phyloP scores from a whole-genome alignment of 345 rosid genomes.

The Toxicodendron radicans region DNA sequence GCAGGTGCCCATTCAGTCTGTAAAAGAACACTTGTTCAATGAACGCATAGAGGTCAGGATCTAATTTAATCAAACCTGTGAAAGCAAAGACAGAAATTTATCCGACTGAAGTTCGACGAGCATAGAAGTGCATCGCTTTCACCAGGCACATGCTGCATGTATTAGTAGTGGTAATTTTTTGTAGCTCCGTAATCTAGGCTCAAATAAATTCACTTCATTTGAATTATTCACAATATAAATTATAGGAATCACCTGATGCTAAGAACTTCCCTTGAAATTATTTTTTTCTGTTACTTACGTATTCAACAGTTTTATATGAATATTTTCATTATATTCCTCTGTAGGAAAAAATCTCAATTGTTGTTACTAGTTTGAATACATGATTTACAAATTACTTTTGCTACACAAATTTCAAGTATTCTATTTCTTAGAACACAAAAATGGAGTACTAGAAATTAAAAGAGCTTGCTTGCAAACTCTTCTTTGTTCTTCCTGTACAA shows the following conservation, averaged over 20 bases:
- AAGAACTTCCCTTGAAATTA: no score
- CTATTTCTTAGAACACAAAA: neutral
- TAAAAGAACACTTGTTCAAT: constrained; percentile 71
- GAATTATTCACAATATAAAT: neutral
- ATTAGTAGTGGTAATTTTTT: neutral
- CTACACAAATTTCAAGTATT: neutral
- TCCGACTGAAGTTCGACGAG: neutral
- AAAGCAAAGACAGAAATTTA: neutral
- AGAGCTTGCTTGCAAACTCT: constrained; percentile 42
- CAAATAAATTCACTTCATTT: neutral
- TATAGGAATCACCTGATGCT: no score
- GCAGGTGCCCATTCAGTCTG: constrained; percentile 81
- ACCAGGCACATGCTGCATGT: neutral
- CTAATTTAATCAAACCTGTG: constrained; percentile 17
- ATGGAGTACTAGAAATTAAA: constrained; percentile 9
- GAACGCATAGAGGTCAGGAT: constrained; percentile 76
- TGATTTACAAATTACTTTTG: neutral
- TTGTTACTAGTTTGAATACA: no score
- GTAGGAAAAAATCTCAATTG: no score
- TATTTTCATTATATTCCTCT: no score
- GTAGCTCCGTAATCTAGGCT: neutral
- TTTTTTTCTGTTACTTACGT: no score
- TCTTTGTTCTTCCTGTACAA: constrained; percentile 6
- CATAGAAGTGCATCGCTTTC: neutral
- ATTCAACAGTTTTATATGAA: no score